Conservation (phyloP, 805 yeast genomes). For the Sungouiella blattae region DNA sequence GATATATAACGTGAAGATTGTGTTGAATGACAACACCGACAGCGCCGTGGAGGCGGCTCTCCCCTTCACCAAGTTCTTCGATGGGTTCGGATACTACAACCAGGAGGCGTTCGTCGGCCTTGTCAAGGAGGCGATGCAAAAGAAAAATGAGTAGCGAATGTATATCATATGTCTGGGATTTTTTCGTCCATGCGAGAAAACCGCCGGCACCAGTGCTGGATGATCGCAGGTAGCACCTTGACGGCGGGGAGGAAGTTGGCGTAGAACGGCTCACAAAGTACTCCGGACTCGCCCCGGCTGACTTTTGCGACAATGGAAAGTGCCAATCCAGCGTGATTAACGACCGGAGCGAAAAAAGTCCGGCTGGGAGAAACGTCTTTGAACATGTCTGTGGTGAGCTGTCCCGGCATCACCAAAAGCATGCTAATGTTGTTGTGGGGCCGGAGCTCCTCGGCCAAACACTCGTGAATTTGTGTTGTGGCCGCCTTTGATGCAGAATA, state of each 20-base stretch:
- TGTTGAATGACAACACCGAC: conserved; percentile 18
- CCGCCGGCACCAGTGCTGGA: conserved; percentile 35
- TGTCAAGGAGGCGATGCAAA: conserved; percentile 19
- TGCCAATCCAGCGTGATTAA: conserved; percentile 38
- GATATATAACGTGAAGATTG: conserved; percentile 35
- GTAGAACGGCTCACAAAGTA: conserved; percentile 44
- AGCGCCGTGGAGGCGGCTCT: conserved; percentile 25
- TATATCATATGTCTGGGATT: conserved; percentile 10
- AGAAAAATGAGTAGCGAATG: conserved; percentile 8
- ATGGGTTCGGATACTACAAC: conserved; percentile 43
- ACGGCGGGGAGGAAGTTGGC: conserved; percentile 43
- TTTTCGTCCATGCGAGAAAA: conserved; percentile 38
- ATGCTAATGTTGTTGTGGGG: conserved; percentile 23
- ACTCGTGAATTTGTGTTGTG: conserved; percentile 41
- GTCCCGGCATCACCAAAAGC: conserved; percentile 49
- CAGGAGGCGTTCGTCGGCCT: conserved; percentile 27
- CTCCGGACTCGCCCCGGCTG: conserved; percentile 39
- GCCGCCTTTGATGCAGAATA: conserved; percentile 53
- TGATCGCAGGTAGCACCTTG: conserved; percentile 36
- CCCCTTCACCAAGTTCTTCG: conserved; percentile 39
- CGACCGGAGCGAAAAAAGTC: conserved; percentile 46
- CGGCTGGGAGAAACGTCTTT: conserved; percentile 40
- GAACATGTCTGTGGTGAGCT: conserved; percentile 48
- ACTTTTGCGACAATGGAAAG: conserved; percentile 28
- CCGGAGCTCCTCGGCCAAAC: conserved; percentile 37